phyloP scores from a whole-genome alignment of 495 filamentous ascomycete genomes.

The Sporormia fimetaria region DNA sequence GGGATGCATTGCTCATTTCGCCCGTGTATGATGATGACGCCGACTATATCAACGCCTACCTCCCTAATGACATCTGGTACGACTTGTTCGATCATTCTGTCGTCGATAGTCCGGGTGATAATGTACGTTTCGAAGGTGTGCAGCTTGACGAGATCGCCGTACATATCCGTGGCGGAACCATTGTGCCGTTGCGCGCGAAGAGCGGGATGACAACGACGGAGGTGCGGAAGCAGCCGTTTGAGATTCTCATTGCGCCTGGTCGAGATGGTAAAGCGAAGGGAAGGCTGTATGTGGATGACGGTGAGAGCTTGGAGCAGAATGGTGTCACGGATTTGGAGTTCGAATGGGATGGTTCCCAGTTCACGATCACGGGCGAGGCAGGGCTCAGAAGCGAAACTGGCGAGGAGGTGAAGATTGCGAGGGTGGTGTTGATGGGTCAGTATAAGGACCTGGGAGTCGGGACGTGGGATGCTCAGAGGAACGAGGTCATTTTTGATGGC shows the following conservation, averaged over 20 bases:
- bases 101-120: slow-evolving; percentile 45
- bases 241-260: slow-evolving; percentile 57
- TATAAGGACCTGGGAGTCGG: neutral
- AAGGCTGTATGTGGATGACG: slow-evolving; percentile 41
- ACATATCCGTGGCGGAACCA: slow-evolving; percentile 57
- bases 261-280: slow-evolving; percentile 41
- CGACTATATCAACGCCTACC: slow-evolving; percentile 58
- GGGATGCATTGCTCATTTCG: slow-evolving; percentile 55
- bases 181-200: slow-evolving; percentile 51
- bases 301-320: slow-evolving; percentile 29
- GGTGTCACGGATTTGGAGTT: slow-evolving; percentile 27
- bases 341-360: slow-evolving; percentile 15
- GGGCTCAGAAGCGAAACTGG: slow-evolving; percentile 5
- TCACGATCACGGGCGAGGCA: slow-evolving; percentile 3
- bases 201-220: slow-evolving; percentile 58
- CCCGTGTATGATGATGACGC: slow-evolving; percentile 55
- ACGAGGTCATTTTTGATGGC: slow-evolving; percentile 1
- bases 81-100: slow-evolving; percentile 55
- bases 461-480: neutral
- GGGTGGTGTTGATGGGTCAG: slow-evolving; percentile 16
- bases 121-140: slow-evolving; percentile 42
- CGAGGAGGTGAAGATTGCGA: slow-evolving; percentile 11
- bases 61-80: slow-evolving; percentile 66
- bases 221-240: slow-evolving; percentile 54
- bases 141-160: slow-evolving; percentile 56